Evolutionary conservation across 352 stramenopile genomes (phyloP).

Genomic region (Globisporangium echinulatum): DNA sequence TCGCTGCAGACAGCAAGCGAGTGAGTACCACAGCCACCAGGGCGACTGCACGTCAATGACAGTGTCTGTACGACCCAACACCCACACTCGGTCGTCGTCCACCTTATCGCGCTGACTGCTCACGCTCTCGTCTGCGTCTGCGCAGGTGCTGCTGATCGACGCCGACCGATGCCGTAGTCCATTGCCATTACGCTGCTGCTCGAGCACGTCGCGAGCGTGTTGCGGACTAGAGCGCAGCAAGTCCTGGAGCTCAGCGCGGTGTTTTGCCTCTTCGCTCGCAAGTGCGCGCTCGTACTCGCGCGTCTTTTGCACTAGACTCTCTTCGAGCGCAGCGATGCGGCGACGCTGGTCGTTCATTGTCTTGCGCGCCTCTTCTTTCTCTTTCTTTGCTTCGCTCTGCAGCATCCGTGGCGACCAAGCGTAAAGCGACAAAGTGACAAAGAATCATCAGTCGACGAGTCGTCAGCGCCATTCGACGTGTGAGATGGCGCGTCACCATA

Average conservation of each 20-base stretch:
- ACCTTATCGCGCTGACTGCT: slow-evolving; percentile 17
- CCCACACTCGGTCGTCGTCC: slow-evolving; percentile 18
- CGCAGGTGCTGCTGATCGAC: slow-evolving; percentile 6
- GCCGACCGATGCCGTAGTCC: slow-evolving; percentile 11
- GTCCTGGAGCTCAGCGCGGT: slow-evolving; percentile 50
- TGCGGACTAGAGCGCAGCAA: slow-evolving; percentile 19
- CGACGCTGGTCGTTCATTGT: slow-evolving; percentile 48
- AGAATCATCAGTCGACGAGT: too few relatives aligned
- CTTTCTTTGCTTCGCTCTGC: slow-evolving; percentile 64
- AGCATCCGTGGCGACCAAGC: too few relatives aligned
- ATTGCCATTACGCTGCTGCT: slow-evolving; percentile 13
- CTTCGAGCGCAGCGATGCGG: slow-evolving; percentile 40
- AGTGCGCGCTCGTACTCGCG: slow-evolving; percentile 61
- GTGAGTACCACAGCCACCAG: background rate
- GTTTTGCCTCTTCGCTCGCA: slow-evolving; percentile 28
- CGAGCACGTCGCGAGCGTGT: background rate
- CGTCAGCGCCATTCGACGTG: background rate
- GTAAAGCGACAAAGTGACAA: too few relatives aligned
- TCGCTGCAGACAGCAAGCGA: slow-evolving; percentile 14
- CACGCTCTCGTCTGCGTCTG: slow-evolving; percentile 9
- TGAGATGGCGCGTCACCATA: background rate
- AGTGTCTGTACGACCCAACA: background rate
- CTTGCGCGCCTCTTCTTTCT: slow-evolving; percentile 58
- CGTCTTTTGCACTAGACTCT: slow-evolving; percentile 40
- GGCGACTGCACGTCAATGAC: background rate